A percentile compares a stretch with the other conserved stretches of the same genome.
Conservation (phyloP, 768 basidiomycete genomes). For the Clavulina sp. region DNA sequence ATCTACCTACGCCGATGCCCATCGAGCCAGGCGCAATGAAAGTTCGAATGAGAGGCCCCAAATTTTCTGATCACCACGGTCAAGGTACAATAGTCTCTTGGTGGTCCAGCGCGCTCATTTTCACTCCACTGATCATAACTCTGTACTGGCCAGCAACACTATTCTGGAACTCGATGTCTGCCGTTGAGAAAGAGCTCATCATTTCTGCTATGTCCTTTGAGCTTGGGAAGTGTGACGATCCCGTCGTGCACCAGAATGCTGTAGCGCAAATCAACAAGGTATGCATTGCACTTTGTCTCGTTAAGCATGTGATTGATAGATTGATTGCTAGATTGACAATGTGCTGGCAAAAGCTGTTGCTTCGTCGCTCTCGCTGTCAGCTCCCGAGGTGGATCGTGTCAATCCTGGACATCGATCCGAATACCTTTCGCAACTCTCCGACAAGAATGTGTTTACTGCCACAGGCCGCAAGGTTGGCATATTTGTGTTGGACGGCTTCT, state of each 20-base stretch:
- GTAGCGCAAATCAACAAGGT: constrained; percentile 38
- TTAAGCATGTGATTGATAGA: neutral
- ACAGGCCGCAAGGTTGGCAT: constrained; percentile 51
- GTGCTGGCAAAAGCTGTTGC: constrained; percentile 57
- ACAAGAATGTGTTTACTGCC: constrained; percentile 23
- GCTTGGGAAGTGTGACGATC: constrained; percentile 67
- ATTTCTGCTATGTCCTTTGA: constrained; percentile 61
- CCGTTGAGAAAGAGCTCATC: constrained; percentile 56
- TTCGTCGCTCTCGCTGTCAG: constrained; percentile 38
- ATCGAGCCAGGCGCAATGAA: constrained; percentile 32
- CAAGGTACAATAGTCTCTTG: constrained; percentile 36
- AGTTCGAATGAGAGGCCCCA: constrained; percentile 23
- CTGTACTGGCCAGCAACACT: constrained; percentile 32
- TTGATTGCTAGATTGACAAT: constrained; percentile 44
- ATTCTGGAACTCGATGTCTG: constrained; percentile 66
- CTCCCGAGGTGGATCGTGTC: constrained; percentile 31
- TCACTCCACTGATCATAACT: neutral
- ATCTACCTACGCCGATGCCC: constrained; percentile 10
- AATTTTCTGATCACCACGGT: constrained; percentile 58
- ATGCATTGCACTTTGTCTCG: neutral
- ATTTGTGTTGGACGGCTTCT: constrained; percentile 59
- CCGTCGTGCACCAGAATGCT: constrained; percentile 47
- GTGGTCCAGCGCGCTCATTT: neutral
- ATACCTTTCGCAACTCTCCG: constrained; percentile 8
- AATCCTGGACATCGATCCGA: constrained; percentile 35